Percentiles rank a stretch among this genome's conserved stretches.
Evolutionary conservation across 2,329 filamentous ascomycete species (phyloP).

Genomic region (Microcyclosporella mali): DNA sequence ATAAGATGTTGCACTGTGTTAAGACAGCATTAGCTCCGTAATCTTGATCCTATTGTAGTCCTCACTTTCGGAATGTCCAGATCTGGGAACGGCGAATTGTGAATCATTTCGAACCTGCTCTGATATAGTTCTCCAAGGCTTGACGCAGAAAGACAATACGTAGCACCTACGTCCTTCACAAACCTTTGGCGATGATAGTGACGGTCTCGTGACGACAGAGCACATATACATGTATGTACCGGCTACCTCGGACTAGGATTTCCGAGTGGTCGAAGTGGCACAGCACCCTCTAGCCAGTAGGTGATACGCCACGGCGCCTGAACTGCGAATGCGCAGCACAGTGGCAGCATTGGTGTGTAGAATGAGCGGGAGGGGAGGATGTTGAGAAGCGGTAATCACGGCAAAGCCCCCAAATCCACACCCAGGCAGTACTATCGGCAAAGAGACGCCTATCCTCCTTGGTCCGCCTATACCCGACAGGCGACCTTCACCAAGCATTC

Average conservation of each 20-base stretch:
- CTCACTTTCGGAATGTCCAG: conserved; percentile 25
- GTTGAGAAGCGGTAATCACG: neutral
- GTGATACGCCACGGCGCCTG: too few species aligned
- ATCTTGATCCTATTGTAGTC: neutral
- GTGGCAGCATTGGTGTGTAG: too few species aligned
- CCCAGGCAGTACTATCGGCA: neutral
- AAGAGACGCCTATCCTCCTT: neutral
- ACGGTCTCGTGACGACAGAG: too few species aligned
- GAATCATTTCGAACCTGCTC: conserved; percentile 19
- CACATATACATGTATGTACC: too few species aligned
- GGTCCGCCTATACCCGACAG: neutral
- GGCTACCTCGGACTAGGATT: too few species aligned
- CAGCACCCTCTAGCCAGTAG: too few species aligned
- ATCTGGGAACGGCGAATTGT: conserved; percentile 20
- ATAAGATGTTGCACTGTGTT: conserved; percentile 38
- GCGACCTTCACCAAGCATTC: neutral
- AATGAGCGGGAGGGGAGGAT: too few species aligned
- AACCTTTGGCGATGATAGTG: too few species aligned
- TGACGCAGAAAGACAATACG: too few species aligned
- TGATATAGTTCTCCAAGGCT: neutral
- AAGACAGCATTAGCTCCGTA: neutral
- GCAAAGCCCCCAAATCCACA: neutral
- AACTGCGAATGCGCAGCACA: too few species aligned
- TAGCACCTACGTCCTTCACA: too few species aligned
- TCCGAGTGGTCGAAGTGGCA: too few species aligned